These are phyloP conservation scores for Eimeria acervulina DNA, from an alignment of 169 alveolate genomes.

Conservation along the genomic window DNA sequence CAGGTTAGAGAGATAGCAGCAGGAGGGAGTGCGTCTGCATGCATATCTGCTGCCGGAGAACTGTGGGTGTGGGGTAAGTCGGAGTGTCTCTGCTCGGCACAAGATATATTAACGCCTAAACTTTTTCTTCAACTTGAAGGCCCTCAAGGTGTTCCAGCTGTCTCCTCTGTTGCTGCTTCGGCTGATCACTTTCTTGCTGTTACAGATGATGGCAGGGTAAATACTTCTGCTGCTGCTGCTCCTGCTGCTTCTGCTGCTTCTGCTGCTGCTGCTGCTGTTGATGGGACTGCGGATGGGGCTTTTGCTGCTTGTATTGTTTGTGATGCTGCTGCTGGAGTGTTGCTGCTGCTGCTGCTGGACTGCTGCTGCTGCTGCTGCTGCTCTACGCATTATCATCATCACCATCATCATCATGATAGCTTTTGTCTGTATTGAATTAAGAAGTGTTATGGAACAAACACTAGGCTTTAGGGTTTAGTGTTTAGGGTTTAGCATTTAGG, in stretches of 20 bases:
- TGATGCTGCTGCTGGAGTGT: too few relatives aligned
- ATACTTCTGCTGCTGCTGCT: background rate
- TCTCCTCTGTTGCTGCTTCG: background rate
- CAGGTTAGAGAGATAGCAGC: slow-evolving; percentile 84
- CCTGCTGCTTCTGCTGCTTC: too few relatives aligned
- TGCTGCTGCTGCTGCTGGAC: too few relatives aligned
- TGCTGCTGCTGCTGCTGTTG: too few relatives aligned
- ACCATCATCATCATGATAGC: too few relatives aligned
- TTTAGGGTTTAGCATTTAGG: too few relatives aligned
- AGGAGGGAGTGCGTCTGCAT: slow-evolving; percentile 84
- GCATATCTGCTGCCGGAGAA: slow-evolving; percentile 85
- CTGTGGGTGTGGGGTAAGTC: slow-evolving; percentile 87
- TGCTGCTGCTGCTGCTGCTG: too few relatives aligned
- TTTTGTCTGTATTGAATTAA: background rate
- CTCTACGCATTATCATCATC: too few relatives aligned
- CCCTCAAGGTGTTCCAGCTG: slow-evolving; percentile 80
- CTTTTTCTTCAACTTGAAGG: slow-evolving; percentile 84
- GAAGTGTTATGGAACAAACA: background rate
- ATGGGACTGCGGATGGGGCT: background rate
- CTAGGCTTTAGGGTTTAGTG: too few relatives aligned
- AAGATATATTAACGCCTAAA: slow-evolving; percentile 72
- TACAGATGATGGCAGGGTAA: slow-evolving; percentile 58
- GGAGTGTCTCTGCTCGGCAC: slow-evolving; percentile 49
- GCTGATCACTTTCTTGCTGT: slow-evolving; percentile 61
- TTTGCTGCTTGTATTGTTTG: slow-evolving; percentile 29